Conservation (phyloP, 2,329 filamentous ascomycete species). For the Berkeleyomyces basicola region DNA sequence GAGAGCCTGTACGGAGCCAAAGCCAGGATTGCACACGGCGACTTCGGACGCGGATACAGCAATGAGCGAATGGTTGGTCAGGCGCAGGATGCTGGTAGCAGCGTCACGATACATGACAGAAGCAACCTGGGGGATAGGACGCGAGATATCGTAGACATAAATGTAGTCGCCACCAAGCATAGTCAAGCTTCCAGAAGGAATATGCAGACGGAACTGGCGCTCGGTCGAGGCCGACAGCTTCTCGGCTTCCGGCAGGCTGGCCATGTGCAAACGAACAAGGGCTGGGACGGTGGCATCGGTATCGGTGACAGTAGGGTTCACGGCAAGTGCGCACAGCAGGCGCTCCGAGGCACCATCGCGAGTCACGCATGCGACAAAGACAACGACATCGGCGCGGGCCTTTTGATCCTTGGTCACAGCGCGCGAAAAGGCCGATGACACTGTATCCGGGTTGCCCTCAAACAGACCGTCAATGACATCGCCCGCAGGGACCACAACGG, state of each 20-base stretch:
- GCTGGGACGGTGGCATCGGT: conserved; percentile 15
- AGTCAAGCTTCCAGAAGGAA: conserved; percentile 46
- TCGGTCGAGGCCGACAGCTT: conserved; percentile 1
- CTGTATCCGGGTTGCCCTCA: conserved; percentile 32
- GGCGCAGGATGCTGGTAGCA: conserved; percentile 44
- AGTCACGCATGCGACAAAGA: conserved; percentile 21
- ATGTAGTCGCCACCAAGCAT: conserved; percentile 38
- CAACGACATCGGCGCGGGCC: conserved; percentile 34
- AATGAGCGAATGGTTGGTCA: conserved; percentile 51
- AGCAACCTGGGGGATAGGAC: conserved; percentile 42
- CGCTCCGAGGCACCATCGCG: conserved; percentile 17
- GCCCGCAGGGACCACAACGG: conserved; percentile 27
- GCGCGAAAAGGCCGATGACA: conserved; percentile 13
- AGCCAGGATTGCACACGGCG: conserved; percentile 53
- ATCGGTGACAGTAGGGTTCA: conserved; percentile 13
- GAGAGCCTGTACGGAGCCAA: conserved; percentile 41
- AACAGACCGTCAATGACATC: conserved; percentile 40
- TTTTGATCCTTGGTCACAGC: conserved; percentile 1
- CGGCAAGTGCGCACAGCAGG: conserved; percentile 22
- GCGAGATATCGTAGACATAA: conserved; percentile 45
- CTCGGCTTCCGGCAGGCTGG: conserved; percentile 20
- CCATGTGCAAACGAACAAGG: conserved; percentile 25
- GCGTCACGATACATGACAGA: conserved; percentile 35
- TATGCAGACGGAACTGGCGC: conserved; percentile 38
- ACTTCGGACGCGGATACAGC: conserved; percentile 40